Conservation (phyloP, 1,284 basidiomycete species). For the Takashimella tepidaria region DNA sequence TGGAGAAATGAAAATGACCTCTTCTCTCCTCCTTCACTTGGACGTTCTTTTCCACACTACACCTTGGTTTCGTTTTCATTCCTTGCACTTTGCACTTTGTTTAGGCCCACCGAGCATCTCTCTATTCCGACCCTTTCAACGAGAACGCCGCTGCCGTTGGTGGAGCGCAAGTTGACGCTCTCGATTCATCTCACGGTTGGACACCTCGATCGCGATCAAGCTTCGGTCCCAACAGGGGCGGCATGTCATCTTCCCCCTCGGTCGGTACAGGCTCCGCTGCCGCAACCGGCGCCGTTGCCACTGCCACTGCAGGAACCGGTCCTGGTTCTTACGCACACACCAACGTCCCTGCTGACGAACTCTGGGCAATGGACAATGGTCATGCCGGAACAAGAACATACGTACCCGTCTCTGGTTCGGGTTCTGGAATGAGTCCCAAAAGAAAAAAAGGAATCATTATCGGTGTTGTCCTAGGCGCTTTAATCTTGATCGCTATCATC, state of each 20-base stretch:
- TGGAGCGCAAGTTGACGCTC: background rate
- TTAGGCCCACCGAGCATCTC: constrained; percentile 7
- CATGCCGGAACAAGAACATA: background rate
- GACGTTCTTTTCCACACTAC: background rate
- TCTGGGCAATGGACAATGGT: constrained; percentile 14
- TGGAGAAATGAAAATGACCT: too few relatives aligned
- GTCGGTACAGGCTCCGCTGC: background rate
- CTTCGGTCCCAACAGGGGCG: background rate
- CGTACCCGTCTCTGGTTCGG: background rate
- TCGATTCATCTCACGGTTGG: constrained; percentile 3
- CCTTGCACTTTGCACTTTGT: background rate
- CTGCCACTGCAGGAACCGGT: constrained; percentile 3
- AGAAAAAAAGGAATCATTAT: constrained; percentile 17
- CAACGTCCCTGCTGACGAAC: constrained; percentile 10
- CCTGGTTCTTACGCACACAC: constrained; percentile 4
- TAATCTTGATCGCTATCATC: constrained; percentile 24
- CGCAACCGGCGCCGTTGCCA: background rate
- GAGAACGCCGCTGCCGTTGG: constrained; percentile 1
- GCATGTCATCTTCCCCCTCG: constrained; percentile 5
- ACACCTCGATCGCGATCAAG: constrained; percentile 5
- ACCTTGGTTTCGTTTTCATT: background rate
- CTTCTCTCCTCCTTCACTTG: background rate
- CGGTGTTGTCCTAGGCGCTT: constrained; percentile 19
- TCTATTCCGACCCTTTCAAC: constrained; percentile 12
- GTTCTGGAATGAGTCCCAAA: background rate